Percentiles rank a stretch among this genome's conserved stretches.
Evolutionary conservation across 2,329 filamentous ascomycete species (phyloP).

Genomic region (Verruconis gallopava): DNA sequence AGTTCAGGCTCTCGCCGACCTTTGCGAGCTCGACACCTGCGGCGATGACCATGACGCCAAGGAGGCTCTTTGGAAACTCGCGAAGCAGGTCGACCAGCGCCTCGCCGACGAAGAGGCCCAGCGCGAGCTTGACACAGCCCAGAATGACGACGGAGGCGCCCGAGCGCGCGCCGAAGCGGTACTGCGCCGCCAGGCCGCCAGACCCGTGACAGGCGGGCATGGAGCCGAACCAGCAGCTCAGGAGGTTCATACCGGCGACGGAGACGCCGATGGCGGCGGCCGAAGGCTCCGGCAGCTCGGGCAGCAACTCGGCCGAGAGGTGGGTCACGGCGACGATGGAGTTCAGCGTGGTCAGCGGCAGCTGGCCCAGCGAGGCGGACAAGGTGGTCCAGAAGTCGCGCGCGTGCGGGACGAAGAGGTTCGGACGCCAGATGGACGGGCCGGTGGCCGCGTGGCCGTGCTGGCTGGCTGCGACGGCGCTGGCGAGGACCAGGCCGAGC

Average conservation of each 20-base stretch:
- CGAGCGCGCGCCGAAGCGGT: slow-evolving; percentile 80
- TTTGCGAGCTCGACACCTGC: slow-evolving; percentile 79
- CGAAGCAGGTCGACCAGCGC: slow-evolving; percentile 58
- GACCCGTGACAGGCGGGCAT: slow-evolving; percentile 96
- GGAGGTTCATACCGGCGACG: slow-evolving; percentile 70
- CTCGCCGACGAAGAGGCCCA: slow-evolving; percentile 60
- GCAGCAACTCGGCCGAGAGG: slow-evolving; percentile 64
- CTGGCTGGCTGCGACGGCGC: slow-evolving; percentile 11
- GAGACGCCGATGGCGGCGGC: slow-evolving; percentile 70
- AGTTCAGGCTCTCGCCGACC: slow-evolving; percentile 72
- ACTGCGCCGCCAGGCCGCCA: slow-evolving; percentile 80
- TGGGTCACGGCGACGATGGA: slow-evolving; percentile 80
- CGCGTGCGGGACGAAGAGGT: slow-evolving; percentile 32
- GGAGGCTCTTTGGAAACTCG: slow-evolving; percentile 60
- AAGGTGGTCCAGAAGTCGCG: slow-evolving; percentile 42
- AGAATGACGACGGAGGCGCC: slow-evolving; percentile 73
- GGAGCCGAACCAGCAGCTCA: slow-evolving; percentile 79
- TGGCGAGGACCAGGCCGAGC: slow-evolving; percentile 53
- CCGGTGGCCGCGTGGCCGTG: slow-evolving; percentile 13
- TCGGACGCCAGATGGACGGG: slow-evolving; percentile 43
- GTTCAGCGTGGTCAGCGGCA: slow-evolving; percentile 85
- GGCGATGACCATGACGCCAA: slow-evolving; percentile 82
- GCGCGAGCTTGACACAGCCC: slow-evolving; percentile 58
- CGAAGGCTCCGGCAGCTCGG: slow-evolving; percentile 46
- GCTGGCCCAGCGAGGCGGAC: slow-evolving; percentile 66